These are phyloP conservation scores for Penicillium soppii DNA, from an alignment of 495 filamentous ascomycete species.

Conservation along the genomic window DNA sequence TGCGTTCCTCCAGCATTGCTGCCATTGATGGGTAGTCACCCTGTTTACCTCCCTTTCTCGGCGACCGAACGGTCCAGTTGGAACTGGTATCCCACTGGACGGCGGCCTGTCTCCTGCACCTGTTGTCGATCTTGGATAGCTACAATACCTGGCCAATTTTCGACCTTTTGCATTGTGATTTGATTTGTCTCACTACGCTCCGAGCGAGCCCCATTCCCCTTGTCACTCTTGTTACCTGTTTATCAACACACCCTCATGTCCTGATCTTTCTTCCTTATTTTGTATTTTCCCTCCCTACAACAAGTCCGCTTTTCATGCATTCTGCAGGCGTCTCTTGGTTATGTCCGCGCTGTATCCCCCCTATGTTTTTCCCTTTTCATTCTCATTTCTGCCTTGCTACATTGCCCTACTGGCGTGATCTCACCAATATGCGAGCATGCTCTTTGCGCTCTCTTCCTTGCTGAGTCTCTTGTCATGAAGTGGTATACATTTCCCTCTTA, in stretches of 20 bases:
- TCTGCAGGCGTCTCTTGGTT: constrained; percentile 48
- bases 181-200: constrained; percentile 31
- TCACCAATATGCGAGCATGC: constrained; percentile 5
- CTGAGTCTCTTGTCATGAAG: constrained; percentile 18
- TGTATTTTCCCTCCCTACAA: constrained; percentile 31
- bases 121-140: constrained; percentile 12
- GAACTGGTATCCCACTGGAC: constrained; percentile 23
- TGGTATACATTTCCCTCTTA: constrained; percentile 5
- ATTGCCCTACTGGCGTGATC: constrained; percentile 6
- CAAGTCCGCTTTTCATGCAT: constrained; percentile 42
- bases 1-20: constrained; percentile 21
- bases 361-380: constrained; percentile 23
- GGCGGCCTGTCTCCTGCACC: constrained; percentile 22
- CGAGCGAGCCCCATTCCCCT: constrained; percentile 39
- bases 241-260: constrained; percentile 29
- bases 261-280: constrained; percentile 25
- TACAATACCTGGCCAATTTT: constrained; percentile 8
- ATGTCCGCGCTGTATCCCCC: constrained; percentile 31
- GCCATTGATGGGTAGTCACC: constrained; percentile 13
- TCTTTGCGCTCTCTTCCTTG: constrained; percentile 26
- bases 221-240: constrained; percentile 26
- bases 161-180: constrained; percentile 25
- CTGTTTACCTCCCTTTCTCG: constrained; percentile 17
- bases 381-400: constrained; percentile 21
- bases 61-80: constrained; percentile 12